A percentile compares a stretch with the other conserved stretches of the same genome.
Evolutionary conservation across 495 filamentous ascomycete species (phyloP).

Genomic region (Penicillium diatomitis): DNA sequence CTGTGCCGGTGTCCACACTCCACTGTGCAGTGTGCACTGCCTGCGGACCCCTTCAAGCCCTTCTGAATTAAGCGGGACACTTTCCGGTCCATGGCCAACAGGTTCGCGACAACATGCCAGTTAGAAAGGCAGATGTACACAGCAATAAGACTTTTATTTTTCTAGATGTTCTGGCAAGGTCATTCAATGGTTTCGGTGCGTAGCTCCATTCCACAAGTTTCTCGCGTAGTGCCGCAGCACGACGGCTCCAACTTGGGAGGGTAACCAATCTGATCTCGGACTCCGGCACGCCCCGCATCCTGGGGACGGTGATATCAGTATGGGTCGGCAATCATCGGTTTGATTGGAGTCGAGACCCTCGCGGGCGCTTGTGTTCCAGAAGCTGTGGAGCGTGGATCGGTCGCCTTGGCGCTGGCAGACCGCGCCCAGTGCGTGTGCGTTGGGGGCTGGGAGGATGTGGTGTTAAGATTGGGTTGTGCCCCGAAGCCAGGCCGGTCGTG

Average conservation of each 20-base stretch:
- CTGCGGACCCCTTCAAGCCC: too few relatives aligned
- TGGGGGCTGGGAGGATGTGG: background rate
- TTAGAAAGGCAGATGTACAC: too few relatives aligned
- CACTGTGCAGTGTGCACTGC: too few relatives aligned
- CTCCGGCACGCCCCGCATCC: constrained; percentile 31
- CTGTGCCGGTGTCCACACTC: background rate
- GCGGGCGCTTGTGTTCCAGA: constrained; percentile 26
- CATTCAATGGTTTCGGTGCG: background rate
- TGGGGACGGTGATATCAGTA: constrained; percentile 31
- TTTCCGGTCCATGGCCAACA: too few relatives aligned
- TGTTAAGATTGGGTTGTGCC: background rate
- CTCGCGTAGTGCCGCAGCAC: background rate
- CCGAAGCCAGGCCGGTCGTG: background rate
- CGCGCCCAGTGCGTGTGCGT: constrained; percentile 12
- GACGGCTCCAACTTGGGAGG: background rate
- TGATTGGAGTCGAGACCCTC: constrained; percentile 11
- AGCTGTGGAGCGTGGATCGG: constrained; percentile 35
- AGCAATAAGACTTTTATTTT: too few relatives aligned
- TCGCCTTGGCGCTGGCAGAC: constrained; percentile 25
- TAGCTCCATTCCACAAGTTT: background rate
- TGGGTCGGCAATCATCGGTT: too few relatives aligned
- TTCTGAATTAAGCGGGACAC: too few relatives aligned
- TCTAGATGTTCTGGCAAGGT: too few relatives aligned
- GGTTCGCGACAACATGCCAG: too few relatives aligned
- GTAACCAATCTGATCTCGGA: constrained; percentile 13